Base-by-base conservation (phyloP, 371 early-diverging fungal species). In the Circinella minor region DNA sequence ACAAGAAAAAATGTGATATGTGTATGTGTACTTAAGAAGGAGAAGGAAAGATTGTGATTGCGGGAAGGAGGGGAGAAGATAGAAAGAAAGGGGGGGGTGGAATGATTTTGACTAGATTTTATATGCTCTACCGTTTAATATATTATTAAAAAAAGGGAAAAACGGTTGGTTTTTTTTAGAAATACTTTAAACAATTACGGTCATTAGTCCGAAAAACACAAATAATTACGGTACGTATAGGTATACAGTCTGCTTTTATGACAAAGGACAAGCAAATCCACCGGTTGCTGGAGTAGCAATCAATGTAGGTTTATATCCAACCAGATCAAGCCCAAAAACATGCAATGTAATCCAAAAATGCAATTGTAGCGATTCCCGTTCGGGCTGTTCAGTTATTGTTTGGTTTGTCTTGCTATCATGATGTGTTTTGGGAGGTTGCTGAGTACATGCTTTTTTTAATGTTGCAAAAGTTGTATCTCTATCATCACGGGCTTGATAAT, bases 291-390 rank as follows among this genome's bases (percentile, higher is more conserved):
- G 81, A 4, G 78, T 74, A 3, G 78, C 77, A 55, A 80, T 77
- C 20, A 84, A 72, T 13, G 80, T 81, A 6, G 84, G 84, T 43
- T 73, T 75, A 46, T 81, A 84, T 4, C 79, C 78, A 61, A 80
- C 66, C 71, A 73, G 76, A 63, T 81, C 80, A 11, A 81, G 67
- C 7, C 77, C 78, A 67, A 71, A 80, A 36, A 81, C 73, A 61
- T 77, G 78, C 10, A 84, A 55, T 20, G 79, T 84, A 60, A 84
- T 77, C 77, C 81, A 80, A 61, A 84, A 81, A 61, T 78, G 77
- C 13, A 84, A 61, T 39, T 77, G 78, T 37, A 84, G 63, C 2
- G 81, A 70, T 61, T 79, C 76, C 8, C 74, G 63, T 57, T 68
- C 69, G 17, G 71, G 63, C 60, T 72, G 73, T 43, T 69, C 61